Percentiles rank a stretch among this genome's conserved stretches.
These are phyloP conservation scores for Hypomyces perniciosus DNA, from an alignment of 2,329 filamentous ascomycete genomes.

Conservation along the genomic window DNA sequence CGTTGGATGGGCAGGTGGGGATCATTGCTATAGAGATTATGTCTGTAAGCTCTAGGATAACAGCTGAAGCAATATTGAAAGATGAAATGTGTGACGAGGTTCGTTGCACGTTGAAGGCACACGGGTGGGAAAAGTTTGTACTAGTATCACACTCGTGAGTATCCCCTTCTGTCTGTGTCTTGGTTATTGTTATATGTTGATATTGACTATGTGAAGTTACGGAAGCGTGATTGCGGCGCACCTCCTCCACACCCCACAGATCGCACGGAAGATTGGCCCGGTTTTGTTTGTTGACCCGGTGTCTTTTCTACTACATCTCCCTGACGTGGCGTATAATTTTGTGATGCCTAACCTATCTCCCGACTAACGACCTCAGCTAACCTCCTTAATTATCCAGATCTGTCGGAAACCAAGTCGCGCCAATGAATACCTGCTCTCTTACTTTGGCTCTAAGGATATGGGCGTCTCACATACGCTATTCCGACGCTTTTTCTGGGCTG, in stretches of 20 bases:
- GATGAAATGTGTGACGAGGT: conserved; percentile 48
- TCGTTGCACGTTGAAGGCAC: conserved; percentile 42
- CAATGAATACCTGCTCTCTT: conserved; percentile 55
- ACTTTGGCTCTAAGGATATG: conserved; percentile 54
- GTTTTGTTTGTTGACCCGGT: conserved; percentile 55
- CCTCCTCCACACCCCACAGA: conserved; percentile 40
- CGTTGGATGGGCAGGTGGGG: conserved; percentile 44
- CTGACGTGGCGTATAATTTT: conserved; percentile 60
- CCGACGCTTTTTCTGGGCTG: conserved; percentile 55
- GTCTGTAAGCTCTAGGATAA: conserved; percentile 52
- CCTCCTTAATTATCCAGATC: conserved; percentile 22
- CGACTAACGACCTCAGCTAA: conserved; percentile 8
- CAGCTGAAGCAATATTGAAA: conserved; percentile 39
- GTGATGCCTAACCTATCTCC: conserved; percentile 14
- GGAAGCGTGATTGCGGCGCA: conserved; percentile 52
- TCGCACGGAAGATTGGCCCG: conserved; percentile 34
- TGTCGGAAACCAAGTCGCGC: conserved; percentile 36
- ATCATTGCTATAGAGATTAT: conserved; percentile 55
- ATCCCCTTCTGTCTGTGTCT: conserved; percentile 1
- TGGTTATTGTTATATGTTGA: conserved; percentile 1
- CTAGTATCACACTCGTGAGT: conserved; percentile 43
- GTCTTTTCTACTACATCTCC: conserved; percentile 53
- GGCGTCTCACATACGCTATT: conserved; percentile 52
- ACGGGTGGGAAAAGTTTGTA: conserved; percentile 47
- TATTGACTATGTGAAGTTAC: conserved; percentile 30